Conservation (phyloP, 768 basidiomycete genomes). For the Coprinopsis strossmayeri region DNA sequence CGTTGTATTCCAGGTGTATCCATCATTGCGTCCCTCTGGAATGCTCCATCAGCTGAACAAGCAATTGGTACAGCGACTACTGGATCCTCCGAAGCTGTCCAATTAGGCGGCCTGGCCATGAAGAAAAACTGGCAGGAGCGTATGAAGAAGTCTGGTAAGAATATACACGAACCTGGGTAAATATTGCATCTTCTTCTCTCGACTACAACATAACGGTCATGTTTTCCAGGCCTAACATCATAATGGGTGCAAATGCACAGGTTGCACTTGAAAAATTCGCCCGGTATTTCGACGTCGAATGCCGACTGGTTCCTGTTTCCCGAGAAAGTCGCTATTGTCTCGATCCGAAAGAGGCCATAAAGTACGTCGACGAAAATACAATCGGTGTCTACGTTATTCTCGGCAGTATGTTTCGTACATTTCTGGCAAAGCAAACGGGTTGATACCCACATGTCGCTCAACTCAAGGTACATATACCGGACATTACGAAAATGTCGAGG, state of each 20-base stretch:
- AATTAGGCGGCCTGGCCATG: constrained; percentile 71
- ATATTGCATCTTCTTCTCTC: neutral
- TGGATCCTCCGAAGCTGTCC: constrained; percentile 65
- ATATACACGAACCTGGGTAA: constrained; percentile 63
- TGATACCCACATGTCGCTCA: constrained; percentile 35
- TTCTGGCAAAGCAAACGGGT: constrained; percentile 34
- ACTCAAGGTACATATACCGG: constrained; percentile 55
- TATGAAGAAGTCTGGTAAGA: constrained; percentile 59
- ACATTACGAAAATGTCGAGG: constrained; percentile 75
- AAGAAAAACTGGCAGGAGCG: constrained; percentile 66
- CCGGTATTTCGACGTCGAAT: constrained; percentile 66
- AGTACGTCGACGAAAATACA: constrained; percentile 68
- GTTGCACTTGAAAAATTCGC: constrained; percentile 71
- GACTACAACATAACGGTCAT: neutral
- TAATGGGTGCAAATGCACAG: constrained; percentile 69
- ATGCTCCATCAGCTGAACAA: constrained; percentile 54
- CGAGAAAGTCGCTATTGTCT: constrained; percentile 48
- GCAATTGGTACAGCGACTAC: constrained; percentile 70
- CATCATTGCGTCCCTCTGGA: constrained; percentile 59
- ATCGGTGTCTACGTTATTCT: constrained; percentile 60
- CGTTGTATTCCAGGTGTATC: no score
- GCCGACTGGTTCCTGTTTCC: constrained; percentile 44
- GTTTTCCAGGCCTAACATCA: constrained; percentile 48
- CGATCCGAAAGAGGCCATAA: constrained; percentile 55
- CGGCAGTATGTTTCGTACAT: constrained; percentile 24